Evolutionary conservation across 441 rosid species (phyloP).

Genomic region (Adansonia madagascariensis): DNA sequence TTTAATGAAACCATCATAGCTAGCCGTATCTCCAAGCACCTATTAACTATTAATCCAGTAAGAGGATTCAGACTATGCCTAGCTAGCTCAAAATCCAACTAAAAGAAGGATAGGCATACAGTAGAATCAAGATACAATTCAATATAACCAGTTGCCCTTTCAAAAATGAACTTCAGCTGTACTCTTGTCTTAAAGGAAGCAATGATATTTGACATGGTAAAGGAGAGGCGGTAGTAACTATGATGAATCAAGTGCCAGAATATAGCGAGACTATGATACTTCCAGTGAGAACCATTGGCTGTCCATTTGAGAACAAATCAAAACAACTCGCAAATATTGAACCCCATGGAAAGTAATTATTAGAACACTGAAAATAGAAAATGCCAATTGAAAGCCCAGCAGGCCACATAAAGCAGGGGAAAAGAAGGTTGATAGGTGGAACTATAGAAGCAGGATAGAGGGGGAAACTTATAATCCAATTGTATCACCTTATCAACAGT

Average conservation of each 20-base stretch:
- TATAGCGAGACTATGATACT: background rate
- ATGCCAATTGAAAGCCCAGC: background rate
- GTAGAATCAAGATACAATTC: background rate
- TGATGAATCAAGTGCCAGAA: background rate
- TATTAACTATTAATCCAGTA: too few species aligned
- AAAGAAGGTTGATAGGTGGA: background rate
- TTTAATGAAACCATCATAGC: too few species aligned
- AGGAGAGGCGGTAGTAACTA: background rate
- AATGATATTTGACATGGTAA: slow-evolving; percentile 1
- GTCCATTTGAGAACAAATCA: slow-evolving; percentile 4
- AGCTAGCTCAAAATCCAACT: background rate
- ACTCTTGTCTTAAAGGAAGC: background rate
- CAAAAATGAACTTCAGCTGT: slow-evolving; percentile 11
- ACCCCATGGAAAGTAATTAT: background rate
- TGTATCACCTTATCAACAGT: background rate
- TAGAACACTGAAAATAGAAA: background rate
- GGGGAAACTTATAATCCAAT: background rate
- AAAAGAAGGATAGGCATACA: background rate
- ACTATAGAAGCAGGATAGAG: background rate
- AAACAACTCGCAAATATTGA: slow-evolving; percentile 3
- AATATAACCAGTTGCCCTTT: background rate
- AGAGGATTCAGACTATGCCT: background rate
- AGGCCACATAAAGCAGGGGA: background rate
- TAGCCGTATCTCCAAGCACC: too few species aligned
- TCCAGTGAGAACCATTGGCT: background rate